Percentiles rank a stretch among this genome's conserved stretches.
These are phyloP conservation scores for Paecilomyces sp. DNA, from an alignment of 2,329 filamentous ascomycete species.

Conservation along the genomic window DNA sequence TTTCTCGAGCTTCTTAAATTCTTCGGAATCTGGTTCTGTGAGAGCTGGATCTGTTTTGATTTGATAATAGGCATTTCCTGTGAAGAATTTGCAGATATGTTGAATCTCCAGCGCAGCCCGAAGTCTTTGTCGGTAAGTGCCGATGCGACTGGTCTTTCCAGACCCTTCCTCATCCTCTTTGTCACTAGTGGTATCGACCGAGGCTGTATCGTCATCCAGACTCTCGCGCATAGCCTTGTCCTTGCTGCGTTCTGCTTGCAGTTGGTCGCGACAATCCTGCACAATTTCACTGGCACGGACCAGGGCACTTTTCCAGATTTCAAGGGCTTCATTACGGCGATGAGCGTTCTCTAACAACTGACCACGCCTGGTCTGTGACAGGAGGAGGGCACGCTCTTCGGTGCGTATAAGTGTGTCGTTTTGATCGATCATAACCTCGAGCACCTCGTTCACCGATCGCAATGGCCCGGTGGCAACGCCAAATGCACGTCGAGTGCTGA, in stretches of 20 bases:
- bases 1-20: constrained; percentile 59
- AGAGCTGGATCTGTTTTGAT: constrained; percentile 64
- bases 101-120: constrained; percentile 69
- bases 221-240: constrained; percentile 12
- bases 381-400: constrained; percentile 62
- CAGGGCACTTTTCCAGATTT: constrained; percentile 59
- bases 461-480: constrained; percentile 61
- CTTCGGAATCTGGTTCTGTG: constrained; percentile 59
- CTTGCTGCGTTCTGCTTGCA: constrained; percentile 42
- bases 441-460: constrained; percentile 75
- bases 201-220: constrained; percentile 10
- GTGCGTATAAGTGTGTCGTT: constrained; percentile 60
- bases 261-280: constrained; percentile 55
- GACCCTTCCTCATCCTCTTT: constrained; percentile 29
- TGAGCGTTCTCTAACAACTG: constrained; percentile 74
- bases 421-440: constrained; percentile 87
- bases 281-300: constrained; percentile 45
- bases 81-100: constrained; percentile 78
- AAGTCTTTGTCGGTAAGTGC: constrained; percentile 57
- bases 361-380: constrained; percentile 59
- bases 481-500: constrained; percentile 56
- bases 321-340: constrained; percentile 59
- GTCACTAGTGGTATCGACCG: constrained; percentile 19
- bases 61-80: constrained; percentile 75
- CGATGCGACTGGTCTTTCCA: constrained; percentile 42